These are phyloP conservation scores for Paramyrothecium sp. DNA, from an alignment of 2,329 filamentous ascomycete species.

Conservation along the genomic window DNA sequence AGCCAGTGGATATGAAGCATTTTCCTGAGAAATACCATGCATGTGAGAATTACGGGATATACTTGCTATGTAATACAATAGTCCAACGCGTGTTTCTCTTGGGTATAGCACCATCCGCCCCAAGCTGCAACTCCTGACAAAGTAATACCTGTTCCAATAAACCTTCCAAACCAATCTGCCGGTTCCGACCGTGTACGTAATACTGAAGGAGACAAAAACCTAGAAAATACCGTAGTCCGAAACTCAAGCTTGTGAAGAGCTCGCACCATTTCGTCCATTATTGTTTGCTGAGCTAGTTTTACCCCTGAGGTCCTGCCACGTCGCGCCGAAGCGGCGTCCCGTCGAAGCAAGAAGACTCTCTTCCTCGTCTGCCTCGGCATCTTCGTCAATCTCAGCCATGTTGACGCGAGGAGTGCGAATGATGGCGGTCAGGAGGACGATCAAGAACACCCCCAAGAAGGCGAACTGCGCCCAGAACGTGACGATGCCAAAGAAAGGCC, in stretches of 20 bases:
- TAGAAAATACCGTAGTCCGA: background rate
- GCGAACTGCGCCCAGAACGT: conserved; percentile 96
- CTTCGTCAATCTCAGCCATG: conserved; percentile 77
- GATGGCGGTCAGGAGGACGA: conserved; percentile 76
- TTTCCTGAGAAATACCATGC: conserved; percentile 1
- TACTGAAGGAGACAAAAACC: background rate
- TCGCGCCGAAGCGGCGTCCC: conserved; percentile 76
- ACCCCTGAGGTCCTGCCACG: conserved; percentile 84
- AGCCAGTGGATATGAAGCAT: background rate
- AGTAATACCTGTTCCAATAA: background rate
- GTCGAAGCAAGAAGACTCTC: conserved; percentile 87
- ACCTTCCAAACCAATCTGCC: background rate
- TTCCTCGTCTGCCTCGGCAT: conserved; percentile 89
- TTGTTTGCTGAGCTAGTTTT: conserved; percentile 20
- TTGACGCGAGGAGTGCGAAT: conserved; percentile 79
- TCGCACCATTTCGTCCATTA: background rate
- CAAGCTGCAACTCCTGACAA: background rate
- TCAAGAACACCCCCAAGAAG: conserved; percentile 79
- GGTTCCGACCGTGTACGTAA: background rate
- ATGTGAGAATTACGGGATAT: background rate
- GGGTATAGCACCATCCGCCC: background rate
- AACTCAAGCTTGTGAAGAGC: background rate
- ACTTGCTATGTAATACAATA: background rate
- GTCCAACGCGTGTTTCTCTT: background rate
- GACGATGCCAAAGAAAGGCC: conserved; percentile 90